phyloP scores from a whole-genome alignment of 2,329 filamentous ascomycete species.

The Trichoderma asperellum region DNA sequence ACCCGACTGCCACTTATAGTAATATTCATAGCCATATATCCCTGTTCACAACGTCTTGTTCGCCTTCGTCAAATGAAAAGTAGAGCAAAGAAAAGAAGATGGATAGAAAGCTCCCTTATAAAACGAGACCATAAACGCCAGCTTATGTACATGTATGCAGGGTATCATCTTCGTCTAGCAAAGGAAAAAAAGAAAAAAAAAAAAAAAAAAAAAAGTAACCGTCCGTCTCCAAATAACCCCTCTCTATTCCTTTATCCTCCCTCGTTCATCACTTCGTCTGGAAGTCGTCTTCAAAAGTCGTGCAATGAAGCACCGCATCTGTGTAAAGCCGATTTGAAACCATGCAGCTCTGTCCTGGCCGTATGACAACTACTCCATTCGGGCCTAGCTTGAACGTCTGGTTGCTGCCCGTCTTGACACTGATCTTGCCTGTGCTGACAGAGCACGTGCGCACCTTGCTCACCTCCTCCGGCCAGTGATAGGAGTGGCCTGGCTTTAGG shows the following conservation, averaged over 20 bases:
- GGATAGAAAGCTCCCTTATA: not conserved
- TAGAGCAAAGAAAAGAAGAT: not conserved
- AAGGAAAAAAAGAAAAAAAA: not conserved
- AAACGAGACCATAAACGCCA: slow-evolving; percentile 11
- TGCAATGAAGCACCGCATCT: slow-evolving; percentile 50
- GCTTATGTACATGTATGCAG: not conserved
- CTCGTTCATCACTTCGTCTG: not conserved
- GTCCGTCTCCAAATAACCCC: not conserved
- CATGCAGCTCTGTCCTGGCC: slow-evolving; percentile 43
- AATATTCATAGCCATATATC: not conserved
- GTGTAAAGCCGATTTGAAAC: slow-evolving; percentile 51
- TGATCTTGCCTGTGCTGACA: slow-evolving; percentile 48
- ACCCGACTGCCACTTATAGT: not conserved
- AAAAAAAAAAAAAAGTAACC: not conserved
- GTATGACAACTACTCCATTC: slow-evolving; percentile 51
- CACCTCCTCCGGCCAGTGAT: slow-evolving; percentile 38
- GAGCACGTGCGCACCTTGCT: slow-evolving; percentile 46
- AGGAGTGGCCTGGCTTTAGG: slow-evolving; percentile 45
- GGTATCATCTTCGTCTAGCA: slow-evolving; percentile 18
- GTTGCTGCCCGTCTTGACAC: slow-evolving; percentile 42
- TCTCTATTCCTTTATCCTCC: not conserved
- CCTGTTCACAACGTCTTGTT: not conserved
- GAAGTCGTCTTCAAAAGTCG: slow-evolving; percentile 38
- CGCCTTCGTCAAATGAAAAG: not conserved
- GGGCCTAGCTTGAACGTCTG: slow-evolving; percentile 48